These are phyloP conservation scores for Colletotrichum orbiculare DNA, from an alignment of 2,329 filamentous ascomycete species.

Conservation along the genomic window DNA sequence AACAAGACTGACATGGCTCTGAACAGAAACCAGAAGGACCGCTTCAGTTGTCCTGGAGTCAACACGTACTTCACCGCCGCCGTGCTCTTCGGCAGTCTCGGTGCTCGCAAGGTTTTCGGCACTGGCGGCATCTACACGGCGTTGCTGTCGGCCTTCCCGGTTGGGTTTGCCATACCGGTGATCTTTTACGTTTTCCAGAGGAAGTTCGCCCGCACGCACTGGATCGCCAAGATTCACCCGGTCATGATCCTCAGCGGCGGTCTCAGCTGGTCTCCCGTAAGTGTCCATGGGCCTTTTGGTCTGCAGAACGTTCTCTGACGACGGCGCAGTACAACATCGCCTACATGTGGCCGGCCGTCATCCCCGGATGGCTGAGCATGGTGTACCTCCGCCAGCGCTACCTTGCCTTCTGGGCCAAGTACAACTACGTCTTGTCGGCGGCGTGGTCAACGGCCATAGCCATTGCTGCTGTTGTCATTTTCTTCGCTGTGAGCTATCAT, in stretches of 20 bases:
- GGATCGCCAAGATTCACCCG: constrained; percentile 53
- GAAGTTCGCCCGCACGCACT: constrained; percentile 45
- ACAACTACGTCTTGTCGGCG: constrained; percentile 49
- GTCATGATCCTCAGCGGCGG: constrained; percentile 51
- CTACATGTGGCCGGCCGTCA: constrained; percentile 57
- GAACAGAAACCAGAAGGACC: constrained; percentile 37
- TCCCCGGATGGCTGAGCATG: constrained; percentile 55
- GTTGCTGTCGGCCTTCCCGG: constrained; percentile 48
- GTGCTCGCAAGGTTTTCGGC: constrained; percentile 52
- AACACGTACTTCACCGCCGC: constrained; percentile 51
- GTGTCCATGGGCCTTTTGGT: neutral
- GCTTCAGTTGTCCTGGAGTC: constrained; percentile 44
- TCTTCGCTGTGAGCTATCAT: constrained; percentile 44
- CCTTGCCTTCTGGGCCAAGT: constrained; percentile 51
- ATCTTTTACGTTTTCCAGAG: constrained; percentile 46
- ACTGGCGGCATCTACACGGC: constrained; percentile 48
- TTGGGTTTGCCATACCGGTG: constrained; percentile 48
- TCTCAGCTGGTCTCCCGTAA: constrained; percentile 46
- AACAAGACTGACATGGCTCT: neutral
- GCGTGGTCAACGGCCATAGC: constrained; percentile 46
- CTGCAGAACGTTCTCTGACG: neutral
- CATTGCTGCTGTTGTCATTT: constrained; percentile 45
- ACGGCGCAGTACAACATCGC: constrained; percentile 49
- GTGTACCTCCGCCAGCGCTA: constrained; percentile 52
- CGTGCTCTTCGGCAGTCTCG: constrained; percentile 55